Evolutionary conservation across 2,329 filamentous ascomycete genomes (phyloP), one percentile per base, ranked within the genome.

Genomic region (Alternaria metachromatica): DNA sequence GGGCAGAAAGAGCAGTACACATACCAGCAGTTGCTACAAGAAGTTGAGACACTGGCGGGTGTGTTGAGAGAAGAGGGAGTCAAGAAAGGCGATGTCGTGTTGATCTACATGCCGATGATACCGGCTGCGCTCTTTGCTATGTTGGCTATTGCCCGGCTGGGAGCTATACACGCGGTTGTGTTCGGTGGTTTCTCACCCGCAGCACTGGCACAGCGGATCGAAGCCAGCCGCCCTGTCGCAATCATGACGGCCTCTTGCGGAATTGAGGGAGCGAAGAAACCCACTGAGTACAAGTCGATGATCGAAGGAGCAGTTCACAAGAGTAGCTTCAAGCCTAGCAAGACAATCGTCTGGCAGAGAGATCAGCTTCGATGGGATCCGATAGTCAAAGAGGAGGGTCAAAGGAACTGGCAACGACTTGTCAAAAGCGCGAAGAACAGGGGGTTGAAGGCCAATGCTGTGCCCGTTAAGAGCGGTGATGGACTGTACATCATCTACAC

Each of bases 51-150:
- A 6, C 86, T 96, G 55, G 94, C 94, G 0, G 94, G 92, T 1
- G 93, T 94, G 2, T 80, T 98, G 73, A 84, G 90, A 59, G 92
- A 96, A 77, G 90, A 95, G 72, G 94, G 94, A 0, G 91, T 97
- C 6, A 85, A 85, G 69, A 93, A 88, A 79, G 94, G 94, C 2
- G 92, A 97, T 82, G 91, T 96, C 1, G 93, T 97, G 6, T 86
- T 97, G 67, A 87, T 97, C 26, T 98, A 97, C 80, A 97, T 97
- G 94, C 94, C 94, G 58, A 97, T 97, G 94, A 93, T 97, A 46
- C 94, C 95, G 1, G 90, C 93, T 0, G 92, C 94, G 2, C 79
- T 97, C n/a, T 89, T 96, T 65, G 94, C 92, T 10, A 93, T 96
- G 68, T 87, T 97, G 5, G 94, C 95, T 23, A 88, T 92, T 63